Percentiles rank a stretch among this genome's conserved stretches.
These are phyloP conservation scores for Pseudotsuga menziesii DNA, from an alignment of 75 land plant genomes.

Conservation along the genomic window DNA sequence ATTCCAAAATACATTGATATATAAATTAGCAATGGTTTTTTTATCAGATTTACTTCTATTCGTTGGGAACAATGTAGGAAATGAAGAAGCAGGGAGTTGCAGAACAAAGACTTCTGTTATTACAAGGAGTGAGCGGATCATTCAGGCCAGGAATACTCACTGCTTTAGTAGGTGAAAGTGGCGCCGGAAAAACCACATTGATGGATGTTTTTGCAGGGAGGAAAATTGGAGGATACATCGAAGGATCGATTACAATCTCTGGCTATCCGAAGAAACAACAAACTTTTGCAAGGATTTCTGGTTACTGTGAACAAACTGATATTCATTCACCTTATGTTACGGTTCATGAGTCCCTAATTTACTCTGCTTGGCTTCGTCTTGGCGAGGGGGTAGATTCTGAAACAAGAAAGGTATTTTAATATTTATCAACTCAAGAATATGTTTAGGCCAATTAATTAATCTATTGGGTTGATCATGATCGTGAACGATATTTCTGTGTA, in stretches of 20 bases:
- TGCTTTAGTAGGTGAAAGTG: slow-evolving; percentile 84
- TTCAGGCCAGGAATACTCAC: slow-evolving; percentile 83
- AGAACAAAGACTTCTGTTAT: slow-evolving; percentile 63
- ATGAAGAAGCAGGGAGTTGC: slow-evolving; percentile 79
- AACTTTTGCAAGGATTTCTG: slow-evolving; percentile 81
- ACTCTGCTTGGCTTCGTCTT: slow-evolving; percentile 44
- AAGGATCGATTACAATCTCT: slow-evolving; percentile 77
- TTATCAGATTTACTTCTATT: neutral
- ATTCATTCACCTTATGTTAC: slow-evolving; percentile 84
- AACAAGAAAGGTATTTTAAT: slow-evolving; percentile 9
- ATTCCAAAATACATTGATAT: too few relatives aligned
- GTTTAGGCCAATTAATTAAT: neutral
- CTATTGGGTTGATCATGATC: neutral
- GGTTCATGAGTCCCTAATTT: slow-evolving; percentile 49
- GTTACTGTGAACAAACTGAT: slow-evolving; percentile 83
- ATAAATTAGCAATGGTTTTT: too few relatives aligned
- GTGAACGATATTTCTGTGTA: neutral
- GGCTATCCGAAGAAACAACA: slow-evolving; percentile 77
- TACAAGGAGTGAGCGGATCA: slow-evolving; percentile 57
- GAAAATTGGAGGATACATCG: slow-evolving; percentile 85
- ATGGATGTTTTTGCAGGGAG: slow-evolving; percentile 92
- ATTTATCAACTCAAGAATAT: neutral
- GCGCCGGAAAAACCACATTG: slow-evolving; percentile 87
- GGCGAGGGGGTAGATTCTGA: slow-evolving; percentile 15
- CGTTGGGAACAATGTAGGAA: slow-evolving; percentile 26